These are phyloP conservation scores for Leccinellum rugosiceps DNA, from an alignment of 768 basidiomycete genomes.

Conservation along the genomic window DNA sequence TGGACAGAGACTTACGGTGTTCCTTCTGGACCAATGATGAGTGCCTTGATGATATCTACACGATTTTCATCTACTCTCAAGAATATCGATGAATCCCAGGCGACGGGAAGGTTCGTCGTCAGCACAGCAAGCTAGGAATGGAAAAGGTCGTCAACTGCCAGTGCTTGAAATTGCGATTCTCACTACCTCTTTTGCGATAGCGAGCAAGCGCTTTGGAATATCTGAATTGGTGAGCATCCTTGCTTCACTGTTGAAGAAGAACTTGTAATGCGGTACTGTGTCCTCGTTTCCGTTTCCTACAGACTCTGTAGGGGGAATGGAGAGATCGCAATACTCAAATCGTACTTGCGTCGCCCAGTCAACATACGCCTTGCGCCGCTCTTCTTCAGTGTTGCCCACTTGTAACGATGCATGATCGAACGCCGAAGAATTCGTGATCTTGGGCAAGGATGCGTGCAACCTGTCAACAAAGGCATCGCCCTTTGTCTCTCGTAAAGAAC, in stretches of 20 bases:
- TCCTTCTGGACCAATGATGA: conserved; percentile 89
- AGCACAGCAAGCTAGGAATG: conserved; percentile 78
- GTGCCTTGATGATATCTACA: conserved; percentile 89
- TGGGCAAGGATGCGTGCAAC: conserved; percentile 73
- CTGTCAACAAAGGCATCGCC: conserved; percentile 83
- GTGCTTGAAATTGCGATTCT: background rate
- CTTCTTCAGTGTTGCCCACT: conserved; percentile 62
- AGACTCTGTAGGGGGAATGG: conserved; percentile 37
- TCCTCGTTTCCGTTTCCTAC: conserved; percentile 45
- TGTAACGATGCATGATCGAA: conserved; percentile 36
- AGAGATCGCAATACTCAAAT: conserved; percentile 92
- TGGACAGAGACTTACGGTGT: conserved; percentile 65
- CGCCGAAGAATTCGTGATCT: conserved; percentile 53
- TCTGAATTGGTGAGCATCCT: conserved; percentile 81
- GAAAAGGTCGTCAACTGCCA: conserved; percentile 8
- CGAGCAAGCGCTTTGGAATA: conserved; percentile 87
- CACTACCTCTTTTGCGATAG: conserved; percentile 91
- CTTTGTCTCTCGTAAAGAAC: conserved; percentile 84
- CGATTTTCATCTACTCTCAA: conserved; percentile 89
- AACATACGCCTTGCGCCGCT: conserved; percentile 64
- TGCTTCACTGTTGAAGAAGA: conserved; percentile 78
- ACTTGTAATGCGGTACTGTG: conserved; percentile 71
- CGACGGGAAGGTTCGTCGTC: conserved; percentile 90
- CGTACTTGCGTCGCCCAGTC: conserved; percentile 79
- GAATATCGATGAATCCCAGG: conserved; percentile 94